Evolutionary conservation across 805 yeast species (phyloP).

Genomic region (Suhomyces emberorum): DNA sequence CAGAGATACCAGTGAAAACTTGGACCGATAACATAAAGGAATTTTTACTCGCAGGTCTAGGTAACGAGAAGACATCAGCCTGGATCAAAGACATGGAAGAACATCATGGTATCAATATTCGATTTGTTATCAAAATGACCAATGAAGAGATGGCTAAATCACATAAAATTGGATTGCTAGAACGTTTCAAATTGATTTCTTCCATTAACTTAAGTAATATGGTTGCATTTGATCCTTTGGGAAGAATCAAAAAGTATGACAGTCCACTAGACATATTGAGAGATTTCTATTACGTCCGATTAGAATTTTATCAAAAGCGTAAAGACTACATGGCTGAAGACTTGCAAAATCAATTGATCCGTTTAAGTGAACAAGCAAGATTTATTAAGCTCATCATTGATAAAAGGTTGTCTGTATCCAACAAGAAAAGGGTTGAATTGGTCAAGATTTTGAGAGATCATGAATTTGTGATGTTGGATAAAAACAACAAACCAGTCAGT

Average conservation of each 20-base stretch:
- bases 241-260: conserved; percentile 81
- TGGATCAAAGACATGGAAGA: conserved; percentile 97
- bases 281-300: conserved; percentile 82
- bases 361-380: conserved; percentile 77
- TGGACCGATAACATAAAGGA: conserved; percentile 95
- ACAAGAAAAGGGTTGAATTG: conserved; percentile 65
- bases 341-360: conserved; percentile 71
- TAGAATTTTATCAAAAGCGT: conserved; percentile 87
- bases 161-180: conserved; percentile 69
- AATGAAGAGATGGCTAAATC: conserved; percentile 84
- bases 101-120: conserved; percentile 80
- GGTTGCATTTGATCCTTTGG: conserved; percentile 93
- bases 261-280: conserved; percentile 70
- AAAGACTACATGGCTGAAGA: conserved; percentile 74
- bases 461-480: conserved; percentile 75
- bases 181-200: conserved; percentile 74
- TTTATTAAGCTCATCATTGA: conserved; percentile 90
- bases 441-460: conserved; percentile 58
- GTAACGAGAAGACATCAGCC: conserved; percentile 67
- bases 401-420: conserved; percentile 62
- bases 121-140: conserved; percentile 71
- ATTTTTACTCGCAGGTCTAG: conserved; percentile 69
- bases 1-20: conserved; percentile 86
- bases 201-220: conserved; percentile 74
- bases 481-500: conserved; percentile 61